phyloP scores from a whole-genome alignment of 192 early-diverging fungal genomes.

The Backusella tarrabulga region DNA sequence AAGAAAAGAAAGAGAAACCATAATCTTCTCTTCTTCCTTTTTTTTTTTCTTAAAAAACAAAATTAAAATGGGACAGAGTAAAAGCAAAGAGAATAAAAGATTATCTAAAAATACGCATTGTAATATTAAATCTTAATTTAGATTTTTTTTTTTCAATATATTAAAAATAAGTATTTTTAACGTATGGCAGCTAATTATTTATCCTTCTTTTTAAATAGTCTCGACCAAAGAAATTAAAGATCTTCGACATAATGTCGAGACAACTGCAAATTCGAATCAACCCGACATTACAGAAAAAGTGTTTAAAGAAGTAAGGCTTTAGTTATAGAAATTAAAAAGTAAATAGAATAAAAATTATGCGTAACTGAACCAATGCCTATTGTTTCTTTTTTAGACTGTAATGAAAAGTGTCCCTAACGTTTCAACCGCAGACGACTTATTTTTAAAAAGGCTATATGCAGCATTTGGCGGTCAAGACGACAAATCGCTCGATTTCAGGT shows the following conservation, averaged over 20 bases:
- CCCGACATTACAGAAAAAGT: conserved; percentile 64
- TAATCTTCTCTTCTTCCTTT: conserved; percentile 6
- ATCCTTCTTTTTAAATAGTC: conserved; percentile 27
- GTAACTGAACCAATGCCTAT: background rate
- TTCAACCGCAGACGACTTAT: conserved; percentile 62
- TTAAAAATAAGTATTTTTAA: background rate
- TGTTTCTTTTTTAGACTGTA: conserved; percentile 39
- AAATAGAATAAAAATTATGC: background rate
- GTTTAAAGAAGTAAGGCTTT: conserved; percentile 59
- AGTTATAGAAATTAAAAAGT: background rate
- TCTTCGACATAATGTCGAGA: conserved; percentile 47
- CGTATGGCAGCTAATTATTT: background rate
- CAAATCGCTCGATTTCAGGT: conserved; percentile 61
- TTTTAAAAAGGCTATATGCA: conserved; percentile 73
- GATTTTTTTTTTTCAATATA: background rate
- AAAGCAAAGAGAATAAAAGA: conserved; percentile 51
- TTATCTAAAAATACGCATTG: conserved; percentile 50
- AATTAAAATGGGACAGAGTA: conserved; percentile 44
- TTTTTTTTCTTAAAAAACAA: background rate
- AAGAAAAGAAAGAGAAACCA: conserved; percentile 3
- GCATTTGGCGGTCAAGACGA: conserved; percentile 74
- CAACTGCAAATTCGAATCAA: conserved; percentile 26
- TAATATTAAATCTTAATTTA: conserved; percentile 20
- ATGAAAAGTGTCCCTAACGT: conserved; percentile 54
- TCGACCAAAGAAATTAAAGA: conserved; percentile 47